Conservation (phyloP, 768 basidiomycete species). For the Termitomyces sp. region DNA sequence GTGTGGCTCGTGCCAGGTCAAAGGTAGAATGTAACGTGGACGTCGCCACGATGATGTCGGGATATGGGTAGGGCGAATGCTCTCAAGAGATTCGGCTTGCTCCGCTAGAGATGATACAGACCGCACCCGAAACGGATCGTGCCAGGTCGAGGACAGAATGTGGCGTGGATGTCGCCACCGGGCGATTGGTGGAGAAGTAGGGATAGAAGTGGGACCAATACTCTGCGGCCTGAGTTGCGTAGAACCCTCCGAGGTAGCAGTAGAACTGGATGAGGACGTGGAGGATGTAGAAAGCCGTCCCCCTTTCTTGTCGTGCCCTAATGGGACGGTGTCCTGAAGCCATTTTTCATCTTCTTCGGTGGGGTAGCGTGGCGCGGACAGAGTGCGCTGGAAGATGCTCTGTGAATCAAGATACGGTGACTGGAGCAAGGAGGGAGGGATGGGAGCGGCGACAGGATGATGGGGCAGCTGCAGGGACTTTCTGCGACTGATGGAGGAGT, state of each 20-base stretch:
- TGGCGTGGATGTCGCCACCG: slow-evolving; percentile 17
- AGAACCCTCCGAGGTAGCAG: background rate
- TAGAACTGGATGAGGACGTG: background rate
- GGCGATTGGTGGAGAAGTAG: slow-evolving; percentile 23
- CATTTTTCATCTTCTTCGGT: slow-evolving; percentile 56
- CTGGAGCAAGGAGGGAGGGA: slow-evolving; percentile 56
- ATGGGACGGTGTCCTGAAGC: slow-evolving; percentile 63
- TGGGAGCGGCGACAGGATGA: slow-evolving; percentile 40
- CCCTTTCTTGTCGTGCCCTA: slow-evolving; percentile 20
- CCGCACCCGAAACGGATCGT: slow-evolving; percentile 15
- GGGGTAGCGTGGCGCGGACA: slow-evolving; percentile 34
- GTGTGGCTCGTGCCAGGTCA: slow-evolving; percentile 16
- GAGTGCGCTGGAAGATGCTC: slow-evolving; percentile 45
- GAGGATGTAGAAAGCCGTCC: slow-evolving; percentile 9
- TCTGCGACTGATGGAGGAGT: slow-evolving; percentile 23
- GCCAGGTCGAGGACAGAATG: slow-evolving; percentile 12
- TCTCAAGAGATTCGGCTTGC: slow-evolving; percentile 8
- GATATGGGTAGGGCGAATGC: background rate
- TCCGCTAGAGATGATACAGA: slow-evolving; percentile 19
- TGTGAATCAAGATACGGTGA: slow-evolving; percentile 53
- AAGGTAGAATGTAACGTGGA: slow-evolving; percentile 9
- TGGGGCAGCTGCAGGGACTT: slow-evolving; percentile 37
- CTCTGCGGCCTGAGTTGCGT: slow-evolving; percentile 1
- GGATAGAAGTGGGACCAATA: slow-evolving; percentile 2
- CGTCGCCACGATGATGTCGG: slow-evolving; percentile 22